These are phyloP conservation scores for Orbilia ellipsospora DNA, from an alignment of 2,329 filamentous ascomycete genomes.

Conservation along the genomic window DNA sequence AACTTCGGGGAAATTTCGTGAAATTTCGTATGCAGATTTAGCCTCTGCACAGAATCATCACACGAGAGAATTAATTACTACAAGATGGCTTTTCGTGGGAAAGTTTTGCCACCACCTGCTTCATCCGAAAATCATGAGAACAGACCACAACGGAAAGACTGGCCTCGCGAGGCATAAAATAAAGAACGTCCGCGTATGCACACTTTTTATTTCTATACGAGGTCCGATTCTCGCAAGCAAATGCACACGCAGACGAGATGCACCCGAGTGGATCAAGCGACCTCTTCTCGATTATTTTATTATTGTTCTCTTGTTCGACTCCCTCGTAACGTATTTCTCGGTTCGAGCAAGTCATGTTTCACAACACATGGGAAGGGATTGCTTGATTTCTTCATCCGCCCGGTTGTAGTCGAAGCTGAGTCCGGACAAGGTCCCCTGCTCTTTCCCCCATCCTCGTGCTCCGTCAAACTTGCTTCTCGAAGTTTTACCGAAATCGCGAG, in stretches of 20 bases:
- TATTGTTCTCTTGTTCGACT: not conserved
- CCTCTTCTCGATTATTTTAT: constrained; percentile 9
- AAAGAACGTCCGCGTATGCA: constrained; percentile 30
- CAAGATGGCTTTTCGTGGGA: no score
- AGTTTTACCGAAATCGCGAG: constrained; percentile 55
- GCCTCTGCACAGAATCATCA: constrained; percentile 53
- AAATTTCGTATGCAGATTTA: constrained; percentile 54
- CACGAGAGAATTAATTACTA: constrained; percentile 37
- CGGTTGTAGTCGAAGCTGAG: constrained; percentile 3
- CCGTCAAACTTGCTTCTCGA: constrained; percentile 26
- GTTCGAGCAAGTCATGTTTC: constrained; percentile 6
- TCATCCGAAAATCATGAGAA: constrained; percentile 38
- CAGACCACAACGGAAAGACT: constrained; percentile 20
- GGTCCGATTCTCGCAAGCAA: constrained; percentile 18
- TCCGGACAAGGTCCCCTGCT: constrained; percentile 5
- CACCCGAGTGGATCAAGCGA: constrained; percentile 48
- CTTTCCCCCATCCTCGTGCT: constrained; percentile 48
- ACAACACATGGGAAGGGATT: not conserved
- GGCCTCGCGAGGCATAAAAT: constrained; percentile 13
- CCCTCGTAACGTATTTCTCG: not conserved
- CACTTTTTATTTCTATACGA: constrained; percentile 40
- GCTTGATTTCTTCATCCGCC: no score
- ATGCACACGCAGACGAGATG: constrained; percentile 21
- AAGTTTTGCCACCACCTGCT: constrained; percentile 33
- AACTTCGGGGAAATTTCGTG: constrained; percentile 54